phyloP scores from a whole-genome alignment of 2,329 filamentous ascomycete genomes.

The Fusarium clavum region DNA sequence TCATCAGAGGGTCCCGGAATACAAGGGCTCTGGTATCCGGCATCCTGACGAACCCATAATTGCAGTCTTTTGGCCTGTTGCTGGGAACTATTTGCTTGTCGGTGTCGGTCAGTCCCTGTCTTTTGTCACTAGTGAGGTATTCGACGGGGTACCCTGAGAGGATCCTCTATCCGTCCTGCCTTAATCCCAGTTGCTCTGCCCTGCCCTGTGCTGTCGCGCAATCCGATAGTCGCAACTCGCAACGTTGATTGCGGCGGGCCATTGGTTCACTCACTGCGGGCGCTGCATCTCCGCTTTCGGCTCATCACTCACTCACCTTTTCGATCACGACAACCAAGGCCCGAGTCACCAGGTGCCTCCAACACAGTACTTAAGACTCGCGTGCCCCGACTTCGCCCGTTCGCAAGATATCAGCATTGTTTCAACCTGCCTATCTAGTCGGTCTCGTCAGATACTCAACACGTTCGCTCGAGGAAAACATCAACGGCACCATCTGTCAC shows the following conservation, averaged over 20 bases:
- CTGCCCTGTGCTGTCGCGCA: constrained; percentile 27
- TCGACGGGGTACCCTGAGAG: constrained; percentile 38
- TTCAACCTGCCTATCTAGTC: constrained; percentile 7
- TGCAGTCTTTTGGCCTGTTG: constrained; percentile 22
- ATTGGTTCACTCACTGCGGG: constrained; percentile 41
- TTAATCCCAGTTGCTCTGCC: constrained; percentile 16
- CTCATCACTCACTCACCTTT: constrained; percentile 41
- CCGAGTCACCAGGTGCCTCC: constrained; percentile 45
- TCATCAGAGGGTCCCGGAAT: constrained; percentile 14
- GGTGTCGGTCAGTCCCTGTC: constrained; percentile 36
- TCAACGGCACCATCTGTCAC: constrained; percentile 4
- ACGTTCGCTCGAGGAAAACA: not conserved
- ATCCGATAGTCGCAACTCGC: constrained; percentile 43
- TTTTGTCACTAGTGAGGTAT: constrained; percentile 27
- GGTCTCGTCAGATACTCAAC: not conserved
- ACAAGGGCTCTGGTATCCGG: constrained; percentile 24
- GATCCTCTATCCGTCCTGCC: constrained; percentile 23
- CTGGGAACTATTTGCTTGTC: constrained; percentile 20
- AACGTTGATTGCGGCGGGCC: constrained; percentile 39
- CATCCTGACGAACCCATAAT: constrained; percentile 38
- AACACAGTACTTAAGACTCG: constrained; percentile 44
- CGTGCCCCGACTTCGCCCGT: constrained; percentile 43
- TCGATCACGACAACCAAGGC: constrained; percentile 41
- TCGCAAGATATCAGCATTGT: constrained; percentile 6
- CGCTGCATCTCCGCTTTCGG: constrained; percentile 47